Base-by-base conservation (phyloP, 2,329 filamentous ascomycete species). In the Nemania serpens region DNA sequence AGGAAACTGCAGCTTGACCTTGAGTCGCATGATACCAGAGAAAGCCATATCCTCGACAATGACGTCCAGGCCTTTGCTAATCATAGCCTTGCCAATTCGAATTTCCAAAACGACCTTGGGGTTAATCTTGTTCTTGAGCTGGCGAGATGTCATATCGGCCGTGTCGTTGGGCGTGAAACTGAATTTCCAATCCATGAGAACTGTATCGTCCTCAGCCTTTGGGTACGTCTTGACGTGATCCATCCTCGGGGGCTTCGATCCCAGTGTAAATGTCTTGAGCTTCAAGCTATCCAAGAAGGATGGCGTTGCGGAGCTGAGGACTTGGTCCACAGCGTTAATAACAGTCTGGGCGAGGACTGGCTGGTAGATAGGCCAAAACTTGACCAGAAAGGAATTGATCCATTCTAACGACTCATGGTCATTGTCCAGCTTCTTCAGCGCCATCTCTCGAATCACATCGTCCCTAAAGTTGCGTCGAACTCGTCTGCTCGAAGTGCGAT, bases 161-260 rank as follows among this genome's bases (percentile, higher is more conserved):
- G 86, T 91, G 75, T 99, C 96, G 68, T 95, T 98, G 36, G 95
- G 95, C 0, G 91, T 98, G 79, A 99, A 99, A 82, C 94, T 98
- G 77, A 99, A 99, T 72, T 96, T 97, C 95, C 95, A 99, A 75
- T 99, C 95, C 95, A 99, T 99, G 71, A 98, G 86, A 43, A 99
- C 92, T 60, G 93, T 88, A 73, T 99, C 95, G 65, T 97, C 93
- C 69, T 97, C 92, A 1, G 91, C 91, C 76, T 95, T 96, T 59
- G 94, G 94, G 70, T 99, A 97, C 0, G 95, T 97, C 82, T 97
- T 98, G 76, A 99, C 95, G 72, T 98, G 93, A 77, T 99, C 95
- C 81, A 99, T 86, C 33, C 95, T 88, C 5, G 96, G 96, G 29
- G 95, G 94, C 78, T 99, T 99, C 9, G 91, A 93, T 58, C 95